These are phyloP conservation scores for Venturia asperata DNA, from an alignment of 2,329 filamentous ascomycete species.

Conservation along the genomic window DNA sequence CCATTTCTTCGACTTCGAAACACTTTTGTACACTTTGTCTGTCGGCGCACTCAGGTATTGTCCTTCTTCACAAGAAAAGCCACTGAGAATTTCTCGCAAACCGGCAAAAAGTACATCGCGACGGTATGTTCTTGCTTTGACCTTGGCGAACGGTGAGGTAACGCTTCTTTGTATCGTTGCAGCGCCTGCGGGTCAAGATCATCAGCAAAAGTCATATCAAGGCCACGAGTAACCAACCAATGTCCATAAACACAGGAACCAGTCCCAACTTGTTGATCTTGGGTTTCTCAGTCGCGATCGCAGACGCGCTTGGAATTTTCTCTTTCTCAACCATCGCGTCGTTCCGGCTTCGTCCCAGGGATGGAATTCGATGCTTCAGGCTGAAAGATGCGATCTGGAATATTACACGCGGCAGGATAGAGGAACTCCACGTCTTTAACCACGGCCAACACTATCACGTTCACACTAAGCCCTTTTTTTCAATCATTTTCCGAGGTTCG, in stretches of 20 bases:
- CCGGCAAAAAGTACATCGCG: conserved; percentile 13
- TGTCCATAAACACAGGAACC: conserved; percentile 1
- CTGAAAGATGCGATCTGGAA: background rate
- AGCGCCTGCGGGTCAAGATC: background rate
- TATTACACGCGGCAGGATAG: background rate
- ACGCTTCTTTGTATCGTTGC: background rate
- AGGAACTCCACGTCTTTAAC: background rate
- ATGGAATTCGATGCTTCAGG: too few relatives aligned
- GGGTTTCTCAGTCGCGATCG: background rate
- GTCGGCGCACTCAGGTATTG: background rate
- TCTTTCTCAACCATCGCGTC: background rate
- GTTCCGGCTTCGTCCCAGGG: background rate
- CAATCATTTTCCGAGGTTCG: conserved; percentile 5
- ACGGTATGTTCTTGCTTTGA: conserved; percentile 15
- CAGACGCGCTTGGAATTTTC: background rate
- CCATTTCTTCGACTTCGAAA: conserved; percentile 4
- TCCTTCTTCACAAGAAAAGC: background rate
- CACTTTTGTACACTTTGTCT: conserved; percentile 8
- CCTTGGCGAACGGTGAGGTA: conserved; percentile 12
- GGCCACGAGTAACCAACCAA: background rate
- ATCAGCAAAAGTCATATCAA: background rate
- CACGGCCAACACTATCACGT: too few relatives aligned
- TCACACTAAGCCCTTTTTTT: too few relatives aligned
- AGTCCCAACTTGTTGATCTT: background rate
- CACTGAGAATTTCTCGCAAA: background rate